phyloP scores from a whole-genome alignment of 352 stramenopile genomes.

The Phytophthora vignae region DNA sequence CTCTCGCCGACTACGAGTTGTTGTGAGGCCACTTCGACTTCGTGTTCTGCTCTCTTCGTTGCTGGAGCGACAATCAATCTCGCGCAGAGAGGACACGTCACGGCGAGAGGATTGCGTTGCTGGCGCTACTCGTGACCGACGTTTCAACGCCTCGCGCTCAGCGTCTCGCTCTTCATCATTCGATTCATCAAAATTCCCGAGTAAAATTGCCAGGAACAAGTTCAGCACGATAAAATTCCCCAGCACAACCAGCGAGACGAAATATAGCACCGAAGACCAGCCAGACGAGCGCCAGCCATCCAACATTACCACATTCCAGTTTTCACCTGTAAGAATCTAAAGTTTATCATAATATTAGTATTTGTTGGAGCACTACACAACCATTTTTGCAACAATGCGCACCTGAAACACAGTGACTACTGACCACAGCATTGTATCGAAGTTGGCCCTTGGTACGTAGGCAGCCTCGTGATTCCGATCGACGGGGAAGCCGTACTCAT shows the following conservation, averaged over 20 bases:
- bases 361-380: neutral
- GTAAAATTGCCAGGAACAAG: conserved; percentile 93
- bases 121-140: conserved; percentile 38
- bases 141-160: conserved; percentile 48
- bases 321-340: conserved; percentile 92
- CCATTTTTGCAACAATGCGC: neutral
- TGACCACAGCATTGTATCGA: conserved; percentile 76
- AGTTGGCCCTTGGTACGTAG: conserved; percentile 67
- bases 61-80: conserved; percentile 21
- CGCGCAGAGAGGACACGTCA: conserved; percentile 19
- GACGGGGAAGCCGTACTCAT: conserved; percentile 62
- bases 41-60: conserved; percentile 21
- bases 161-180: conserved; percentile 61
- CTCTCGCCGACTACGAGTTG: conserved; percentile 33
- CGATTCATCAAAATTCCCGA: conserved; percentile 88
- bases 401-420: conserved; percentile 80
- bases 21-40: conserved; percentile 22
- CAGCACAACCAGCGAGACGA: conserved; percentile 85
- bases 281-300: conserved; percentile 81
- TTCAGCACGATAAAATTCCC: conserved; percentile 93
- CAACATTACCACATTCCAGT: conserved; percentile 94
- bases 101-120: conserved; percentile 16
- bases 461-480: conserved; percentile 33
- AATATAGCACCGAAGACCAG: conserved; percentile 75
- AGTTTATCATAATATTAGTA: conserved; percentile 8